These are phyloP conservation scores for Boletus vinaceobasis DNA, from an alignment of 768 basidiomycete genomes.

Conservation along the genomic window DNA sequence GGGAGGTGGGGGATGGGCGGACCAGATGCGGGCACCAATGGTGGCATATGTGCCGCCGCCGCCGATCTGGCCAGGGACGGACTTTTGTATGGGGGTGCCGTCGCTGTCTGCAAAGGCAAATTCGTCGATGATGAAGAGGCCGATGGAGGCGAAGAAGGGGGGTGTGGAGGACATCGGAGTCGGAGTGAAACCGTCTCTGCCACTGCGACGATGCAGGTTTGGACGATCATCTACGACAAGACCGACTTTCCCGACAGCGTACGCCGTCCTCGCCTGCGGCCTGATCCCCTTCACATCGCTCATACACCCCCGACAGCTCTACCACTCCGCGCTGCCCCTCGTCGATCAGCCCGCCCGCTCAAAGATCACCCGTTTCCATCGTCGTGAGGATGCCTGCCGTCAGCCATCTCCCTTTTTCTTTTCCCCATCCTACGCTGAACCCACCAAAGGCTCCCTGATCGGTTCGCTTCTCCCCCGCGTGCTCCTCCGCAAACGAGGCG, in stretches of 20 bases:
- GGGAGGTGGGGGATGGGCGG: not conserved
- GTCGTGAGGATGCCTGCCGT: conserved; percentile 76
- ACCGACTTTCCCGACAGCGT: conserved; percentile 35
- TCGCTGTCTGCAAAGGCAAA: conserved; percentile 40
- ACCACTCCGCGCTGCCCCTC: conserved; percentile 52
- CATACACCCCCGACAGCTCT: conserved; percentile 45
- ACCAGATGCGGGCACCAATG: conserved; percentile 84
- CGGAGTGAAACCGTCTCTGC: conserved; percentile 14
- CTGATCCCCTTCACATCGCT: not conserved
- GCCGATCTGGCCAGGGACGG: conserved; percentile 56
- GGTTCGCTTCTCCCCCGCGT: conserved; percentile 71
- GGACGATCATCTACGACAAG: conserved; percentile 38
- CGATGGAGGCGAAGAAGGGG: conserved; percentile 59
- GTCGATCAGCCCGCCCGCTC: conserved; percentile 56
- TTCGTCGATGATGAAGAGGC: conserved; percentile 89
- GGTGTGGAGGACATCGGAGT: conserved; percentile 19
- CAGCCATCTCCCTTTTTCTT: conserved; percentile 1
- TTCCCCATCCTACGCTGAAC: not conserved
- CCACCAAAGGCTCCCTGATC: conserved; percentile 67
- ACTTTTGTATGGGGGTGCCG: conserved; percentile 36
- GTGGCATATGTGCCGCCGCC: conserved; percentile 84
- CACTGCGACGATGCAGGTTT: conserved; percentile 40
- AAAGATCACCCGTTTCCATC: conserved; percentile 64
- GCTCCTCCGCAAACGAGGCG: conserved; percentile 56
- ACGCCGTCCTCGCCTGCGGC: conserved; percentile 8